Evolutionary conservation across 1,284 basidiomycete genomes (phyloP).

Genomic region (Naganishia liquefaciens): DNA sequence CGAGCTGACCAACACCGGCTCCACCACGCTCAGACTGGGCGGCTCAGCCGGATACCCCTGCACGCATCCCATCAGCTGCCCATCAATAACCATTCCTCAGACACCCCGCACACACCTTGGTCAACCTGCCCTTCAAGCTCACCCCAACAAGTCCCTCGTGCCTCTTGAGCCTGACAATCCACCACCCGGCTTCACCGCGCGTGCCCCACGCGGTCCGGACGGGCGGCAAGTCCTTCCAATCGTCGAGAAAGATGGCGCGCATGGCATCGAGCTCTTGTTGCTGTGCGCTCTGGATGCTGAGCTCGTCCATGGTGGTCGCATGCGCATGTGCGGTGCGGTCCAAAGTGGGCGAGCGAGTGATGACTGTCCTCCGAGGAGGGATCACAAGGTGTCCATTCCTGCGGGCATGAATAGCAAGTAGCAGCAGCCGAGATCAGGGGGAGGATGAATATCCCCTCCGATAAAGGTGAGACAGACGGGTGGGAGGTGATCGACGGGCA

Average conservation of each 20-base stretch:
- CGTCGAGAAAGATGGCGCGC: constrained; percentile 49
- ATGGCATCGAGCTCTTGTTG: constrained; percentile 50
- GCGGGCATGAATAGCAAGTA: not conserved
- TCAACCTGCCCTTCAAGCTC: constrained; percentile 45
- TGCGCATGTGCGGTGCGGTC: too few relatives aligned
- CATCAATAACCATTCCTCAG: not conserved
- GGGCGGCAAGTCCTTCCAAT: constrained; percentile 50
- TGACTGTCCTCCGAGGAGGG: not conserved
- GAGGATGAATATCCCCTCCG: not conserved
- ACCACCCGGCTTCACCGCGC: constrained; percentile 47
- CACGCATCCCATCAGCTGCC: not conserved
- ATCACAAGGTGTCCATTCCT: not conserved
- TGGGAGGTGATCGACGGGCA: too few relatives aligned
- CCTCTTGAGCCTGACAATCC: constrained; percentile 45
- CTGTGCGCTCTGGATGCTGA: constrained; percentile 21
- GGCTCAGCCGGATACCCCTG: constrained; percentile 48
- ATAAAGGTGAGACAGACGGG: not conserved
- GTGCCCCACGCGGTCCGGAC: constrained; percentile 52
- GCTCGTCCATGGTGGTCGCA: constrained; percentile 16
- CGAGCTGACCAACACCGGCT: constrained; percentile 44
- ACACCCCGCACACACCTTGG: constrained; percentile 39
- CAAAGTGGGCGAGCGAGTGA: not conserved
- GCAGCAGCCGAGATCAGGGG: constrained; percentile 1
- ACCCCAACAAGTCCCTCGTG: constrained; percentile 46
- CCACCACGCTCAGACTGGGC: constrained; percentile 43